Percentiles rank a stretch among this genome's conserved stretches.
Conservation (phyloP, 352 stramenopile species). For the Phytopythium mirpurense region DNA sequence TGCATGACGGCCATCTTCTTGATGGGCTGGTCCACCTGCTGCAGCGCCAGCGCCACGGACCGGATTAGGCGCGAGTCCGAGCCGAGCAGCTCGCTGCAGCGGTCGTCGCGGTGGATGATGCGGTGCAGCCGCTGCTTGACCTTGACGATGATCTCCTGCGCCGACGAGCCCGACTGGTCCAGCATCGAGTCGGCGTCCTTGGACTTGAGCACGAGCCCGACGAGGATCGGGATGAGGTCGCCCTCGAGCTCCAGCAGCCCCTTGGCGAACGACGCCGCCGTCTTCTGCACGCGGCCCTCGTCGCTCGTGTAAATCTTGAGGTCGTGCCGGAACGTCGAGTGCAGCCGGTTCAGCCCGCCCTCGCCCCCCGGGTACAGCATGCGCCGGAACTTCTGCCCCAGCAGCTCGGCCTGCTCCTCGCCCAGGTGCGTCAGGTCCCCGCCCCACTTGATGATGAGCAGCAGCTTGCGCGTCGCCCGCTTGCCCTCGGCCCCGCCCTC, state of each 20-base stretch:
- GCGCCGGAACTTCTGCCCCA: conserved; percentile 89
- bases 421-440: conserved; percentile 98
- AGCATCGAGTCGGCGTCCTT: conserved; percentile 96
- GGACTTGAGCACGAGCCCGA: conserved; percentile 89
- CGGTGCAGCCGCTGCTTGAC: conserved; percentile 86
- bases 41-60: conserved; percentile 71
- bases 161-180: conserved; percentile 96
- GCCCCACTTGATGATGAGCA: conserved; percentile 99
- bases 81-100: conserved; percentile 71
- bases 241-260: conserved; percentile 98
- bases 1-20: conserved; percentile 90
- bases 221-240: conserved; percentile 98
- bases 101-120: conserved; percentile 82
- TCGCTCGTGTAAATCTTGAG: conserved; percentile 99
- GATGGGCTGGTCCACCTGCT: conserved; percentile 91
- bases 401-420: conserved; percentile 92
- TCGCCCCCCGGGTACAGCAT: conserved; percentile 91
- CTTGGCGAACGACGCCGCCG: conserved; percentile 98
- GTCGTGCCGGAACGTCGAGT: conserved; percentile 99
- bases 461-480: conserved; percentile 74
- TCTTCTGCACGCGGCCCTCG: conserved; percentile 99
- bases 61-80: conserved; percentile 77
- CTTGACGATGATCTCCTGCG: conserved; percentile 86
- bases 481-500: no score
- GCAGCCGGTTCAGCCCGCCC: conserved; percentile 95